Evolutionary conservation across 192 early-diverging fungal species (phyloP), one percentile per base, ranked within the genome.

Genomic region (Radiomyces spectabilis): DNA sequence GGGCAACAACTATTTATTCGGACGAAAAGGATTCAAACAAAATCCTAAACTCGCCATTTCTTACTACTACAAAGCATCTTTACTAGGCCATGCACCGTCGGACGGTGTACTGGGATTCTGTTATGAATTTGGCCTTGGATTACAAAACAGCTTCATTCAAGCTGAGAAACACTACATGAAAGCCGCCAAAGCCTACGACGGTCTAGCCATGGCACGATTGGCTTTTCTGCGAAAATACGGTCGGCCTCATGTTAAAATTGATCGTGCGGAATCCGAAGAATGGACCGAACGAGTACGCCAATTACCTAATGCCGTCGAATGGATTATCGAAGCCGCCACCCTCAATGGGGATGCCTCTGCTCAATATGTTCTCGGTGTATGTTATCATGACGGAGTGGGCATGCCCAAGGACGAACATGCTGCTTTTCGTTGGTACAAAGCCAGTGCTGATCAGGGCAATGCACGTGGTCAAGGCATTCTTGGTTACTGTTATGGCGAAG

Each of bases 51-150:
- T 45, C 10, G 65, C 65, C 31, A 52, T 61, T 43, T 32, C 57
- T n/a, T 55, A 55, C 16, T 67, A 55, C 31, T 18, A 34, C 48
- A 52, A 56, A 26, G 82, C 86, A 24, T 53, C 78, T 6, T 33
- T 62, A 15, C 41, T 72, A 18, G 68, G 70, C 21, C 67, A 76
- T 50, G 26, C 59, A 10, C 59, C 72, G 37, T 72, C 78, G 26
- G 62, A 79, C 49, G 85, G 86, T 1, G 62, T 89, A 4, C 61
- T 92, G 3, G 91, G 79, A 6, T 92, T 93, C 53, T 89, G 86
- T 64, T 85, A 85, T 71, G 91, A 93, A 63, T 93, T 93, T 69
- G 89, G 85, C 15, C 61, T 93, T 2, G 91, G 91, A 5, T 51
- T 86, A 13, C 65, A 73, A 30, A 63, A 59, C 9, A 78, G 91